Conservation (phyloP, 1,139 yeast genomes). For the Yamadazyma kanchanaburiensis region DNA sequence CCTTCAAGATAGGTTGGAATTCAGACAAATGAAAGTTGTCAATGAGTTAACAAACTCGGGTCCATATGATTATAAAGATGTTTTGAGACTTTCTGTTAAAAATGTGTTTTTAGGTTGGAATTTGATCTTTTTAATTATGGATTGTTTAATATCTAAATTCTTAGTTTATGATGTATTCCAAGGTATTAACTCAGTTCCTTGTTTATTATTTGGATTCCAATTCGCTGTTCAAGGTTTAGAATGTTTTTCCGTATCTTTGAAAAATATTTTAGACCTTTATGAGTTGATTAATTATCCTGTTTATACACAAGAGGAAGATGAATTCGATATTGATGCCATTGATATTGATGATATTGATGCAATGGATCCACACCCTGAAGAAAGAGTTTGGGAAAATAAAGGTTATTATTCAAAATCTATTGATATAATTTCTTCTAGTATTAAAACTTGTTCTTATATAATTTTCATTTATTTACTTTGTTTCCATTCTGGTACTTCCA, state of each 20-base stretch:
- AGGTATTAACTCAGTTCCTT: constrained; percentile 47
- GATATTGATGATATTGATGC: constrained; percentile 38
- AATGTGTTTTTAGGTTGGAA: constrained; percentile 29
- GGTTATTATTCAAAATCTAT: constrained; percentile 56
- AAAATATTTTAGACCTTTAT: constrained; percentile 51
- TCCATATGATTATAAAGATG: constrained; percentile 28
- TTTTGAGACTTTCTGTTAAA: constrained; percentile 15
- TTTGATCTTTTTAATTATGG: constrained; percentile 42
- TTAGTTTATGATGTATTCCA: constrained; percentile 60
- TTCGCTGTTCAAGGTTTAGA: constrained; percentile 65
- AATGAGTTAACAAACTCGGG: constrained; percentile 27
- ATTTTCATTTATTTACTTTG: constrained; percentile 35
- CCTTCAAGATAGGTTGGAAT: constrained; percentile 60
- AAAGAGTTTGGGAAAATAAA: constrained; percentile 68
- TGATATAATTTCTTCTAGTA: constrained; percentile 47
- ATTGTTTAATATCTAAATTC: constrained; percentile 49
- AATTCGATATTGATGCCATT: constrained; percentile 8
- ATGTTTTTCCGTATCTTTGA: constrained; percentile 44
- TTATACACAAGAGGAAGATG: constrained; percentile 9
- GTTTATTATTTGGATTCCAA: constrained; percentile 71
- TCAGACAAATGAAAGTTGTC: constrained; percentile 35
- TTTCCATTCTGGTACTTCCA: constrained; percentile 51
- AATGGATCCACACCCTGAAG: constrained; percentile 26
- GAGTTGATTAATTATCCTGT: constrained; percentile 45
- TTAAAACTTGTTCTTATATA: constrained; percentile 35